Base-by-base conservation (phyloP, 2,329 filamentous ascomycete genomes). In the Sporothrix curviconia region DNA sequence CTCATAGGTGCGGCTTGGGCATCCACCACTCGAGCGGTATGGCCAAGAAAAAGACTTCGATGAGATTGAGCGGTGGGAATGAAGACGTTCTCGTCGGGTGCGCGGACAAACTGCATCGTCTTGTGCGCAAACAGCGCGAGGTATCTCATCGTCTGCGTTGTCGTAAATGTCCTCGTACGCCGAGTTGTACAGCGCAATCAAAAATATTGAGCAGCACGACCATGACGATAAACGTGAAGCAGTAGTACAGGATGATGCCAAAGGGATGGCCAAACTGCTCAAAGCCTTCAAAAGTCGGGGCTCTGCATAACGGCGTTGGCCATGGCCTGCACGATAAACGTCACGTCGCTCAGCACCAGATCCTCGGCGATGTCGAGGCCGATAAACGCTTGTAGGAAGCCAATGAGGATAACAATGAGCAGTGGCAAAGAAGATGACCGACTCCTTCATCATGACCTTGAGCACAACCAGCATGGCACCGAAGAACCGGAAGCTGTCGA, bases 401-500 rank as follows among this genome's bases (percentile, higher is more conserved):
- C 90, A 34, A 92, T 70, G 59, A 96, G 79, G 58, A 99, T 86
- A 54, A 97, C 85, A 52, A 88, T 76, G 9, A 99, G 79, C 17
- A 99, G 78, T 1, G n/a, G 92, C 90, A 67, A 99, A 99, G 78
- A 99, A 99, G 63, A 97, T 97, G 64, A 96, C 78, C 0, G 89
- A 95, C 71, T 92, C 88, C 67, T 90, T 90, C 87, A 92, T 92
- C 89, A 92, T 92, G 53, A 92, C 88, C 70, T 97, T 95, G 44
- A 99, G 78, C 2, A 99, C 92, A 2, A 99, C 92, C 1, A 99
- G 82, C 94, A 99, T 99, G 51, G 92, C 91, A 24, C 94, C 94
- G 66, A 99, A 99, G 77, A 99, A 99, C 56, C 89, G 85, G 78
- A 95, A 83, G 34, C 88, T 90, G 72, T 99, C 94, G 17, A 99